phyloP scores from a whole-genome alignment of 768 basidiomycete species.

The Krasilnikovozyma curviuscula region DNA sequence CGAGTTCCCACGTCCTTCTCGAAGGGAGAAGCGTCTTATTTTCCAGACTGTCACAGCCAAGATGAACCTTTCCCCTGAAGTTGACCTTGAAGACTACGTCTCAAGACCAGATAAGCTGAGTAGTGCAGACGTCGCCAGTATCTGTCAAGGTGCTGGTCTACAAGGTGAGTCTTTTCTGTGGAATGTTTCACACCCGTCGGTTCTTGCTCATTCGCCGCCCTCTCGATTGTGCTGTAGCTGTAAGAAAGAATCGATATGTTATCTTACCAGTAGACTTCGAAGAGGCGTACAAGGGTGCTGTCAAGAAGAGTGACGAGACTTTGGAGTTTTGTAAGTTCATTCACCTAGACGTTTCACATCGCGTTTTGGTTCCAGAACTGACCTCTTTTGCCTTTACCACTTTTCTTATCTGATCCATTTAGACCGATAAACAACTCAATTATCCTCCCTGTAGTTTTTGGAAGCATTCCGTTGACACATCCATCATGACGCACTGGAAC shows the following conservation, averaged over 20 bases:
- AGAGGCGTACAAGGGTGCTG: constrained; percentile 98
- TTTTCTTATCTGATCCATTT: no score
- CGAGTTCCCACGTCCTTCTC: constrained; percentile 85
- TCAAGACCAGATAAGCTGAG: constrained; percentile 90
- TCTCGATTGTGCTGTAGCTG: neutral
- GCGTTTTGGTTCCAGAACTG: no score
- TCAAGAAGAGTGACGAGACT: constrained; percentile 90
- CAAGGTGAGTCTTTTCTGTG: constrained; percentile 40
- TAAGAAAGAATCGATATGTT: constrained; percentile 38
- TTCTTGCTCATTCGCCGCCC: neutral
- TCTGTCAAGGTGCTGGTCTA: constrained; percentile 89
- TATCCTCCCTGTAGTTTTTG: no score
- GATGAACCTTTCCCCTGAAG: constrained; percentile 96
- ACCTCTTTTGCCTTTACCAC: no score
- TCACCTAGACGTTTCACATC: no score
- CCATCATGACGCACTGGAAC: no score
- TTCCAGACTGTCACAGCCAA: constrained; percentile 94
- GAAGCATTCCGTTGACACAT: no score
- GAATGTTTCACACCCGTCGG: neutral
- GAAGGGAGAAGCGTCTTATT: constrained; percentile 85
- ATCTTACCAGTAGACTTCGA: constrained; percentile 95
- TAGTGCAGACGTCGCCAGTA: constrained; percentile 83
- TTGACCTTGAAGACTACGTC: constrained; percentile 95
- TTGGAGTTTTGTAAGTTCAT: constrained; percentile 67
- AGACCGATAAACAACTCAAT: no score